Evolutionary conservation across 805 yeast species (phyloP).

Genomic region (Hanseniaspora lindneri): DNA sequence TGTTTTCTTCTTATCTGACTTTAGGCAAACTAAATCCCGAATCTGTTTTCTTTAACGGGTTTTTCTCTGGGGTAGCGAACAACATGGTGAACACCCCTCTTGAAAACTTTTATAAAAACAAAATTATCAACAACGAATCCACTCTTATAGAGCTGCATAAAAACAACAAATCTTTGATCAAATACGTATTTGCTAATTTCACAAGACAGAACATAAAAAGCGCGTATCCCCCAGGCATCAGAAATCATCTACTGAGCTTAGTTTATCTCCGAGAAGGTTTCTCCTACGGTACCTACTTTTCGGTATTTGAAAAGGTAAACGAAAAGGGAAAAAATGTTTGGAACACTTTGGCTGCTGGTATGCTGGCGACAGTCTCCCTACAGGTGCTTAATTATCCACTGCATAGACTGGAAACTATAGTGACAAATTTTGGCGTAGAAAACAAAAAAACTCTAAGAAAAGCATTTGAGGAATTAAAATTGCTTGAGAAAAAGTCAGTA

Average conservation of each 20-base stretch:
- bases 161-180: conserved; percentile 62
- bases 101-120: conserved; percentile 79
- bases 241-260: conserved; percentile 16
- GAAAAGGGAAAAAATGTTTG: conserved; percentile 35
- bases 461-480: conserved; percentile 6
- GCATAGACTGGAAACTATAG: conserved; percentile 54
- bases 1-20: conserved; percentile 70
- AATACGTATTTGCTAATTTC: conserved; percentile 57
- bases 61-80: conserved; percentile 74
- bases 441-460: conserved; percentile 34
- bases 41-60: conserved; percentile 43
- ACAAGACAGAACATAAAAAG: not conserved
- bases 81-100: conserved; percentile 89
- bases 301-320: not conserved
- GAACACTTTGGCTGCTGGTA: conserved; percentile 68
- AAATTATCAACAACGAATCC: conserved; percentile 40
- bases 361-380: conserved; percentile 67
- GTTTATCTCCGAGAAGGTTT: conserved; percentile 23
- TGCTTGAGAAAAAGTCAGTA: conserved; percentile 17
- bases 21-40: conserved; percentile 25
- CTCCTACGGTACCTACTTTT: conserved; percentile 32
- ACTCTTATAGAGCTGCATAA: conserved; percentile 51
- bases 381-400: conserved; percentile 77
- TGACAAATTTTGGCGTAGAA: conserved; percentile 44
- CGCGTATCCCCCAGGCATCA: not conserved